Percentiles rank a stretch among this genome's conserved stretches.
These are phyloP conservation scores for Colletotrichum magnum DNA, from an alignment of 2,329 filamentous ascomycete genomes.

Conservation along the genomic window DNA sequence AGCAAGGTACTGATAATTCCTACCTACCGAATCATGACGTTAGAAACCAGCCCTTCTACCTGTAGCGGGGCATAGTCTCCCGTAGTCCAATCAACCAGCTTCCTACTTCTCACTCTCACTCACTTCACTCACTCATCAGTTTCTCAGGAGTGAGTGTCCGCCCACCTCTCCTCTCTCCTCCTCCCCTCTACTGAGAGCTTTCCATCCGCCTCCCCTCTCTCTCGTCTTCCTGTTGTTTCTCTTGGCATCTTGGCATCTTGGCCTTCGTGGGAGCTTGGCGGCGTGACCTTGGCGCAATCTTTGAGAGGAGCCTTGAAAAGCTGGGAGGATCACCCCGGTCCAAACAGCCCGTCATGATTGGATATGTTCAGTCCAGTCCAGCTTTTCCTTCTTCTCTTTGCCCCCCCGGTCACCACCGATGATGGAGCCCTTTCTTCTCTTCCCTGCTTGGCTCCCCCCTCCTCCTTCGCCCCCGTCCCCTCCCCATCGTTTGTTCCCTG, in stretches of 20 bases:
- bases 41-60: constrained; percentile 30
- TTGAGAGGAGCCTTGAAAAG: constrained; percentile 8
- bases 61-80: constrained; percentile 21
- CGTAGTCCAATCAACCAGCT: constrained; percentile 20
- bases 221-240: not conserved
- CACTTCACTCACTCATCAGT: not conserved
- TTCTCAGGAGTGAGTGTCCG: too few relatives aligned
- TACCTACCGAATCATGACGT: constrained; percentile 34
- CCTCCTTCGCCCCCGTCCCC: constrained; percentile 1
- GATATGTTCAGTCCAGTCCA: constrained; percentile 4
- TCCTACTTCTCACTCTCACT: not conserved
- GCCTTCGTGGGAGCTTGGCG: constrained; percentile 18
- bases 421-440: constrained; percentile 4
- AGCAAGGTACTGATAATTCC: too few relatives aligned
- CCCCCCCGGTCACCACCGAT: constrained; percentile 15
- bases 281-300: constrained; percentile 19
- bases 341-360: constrained; percentile 12
- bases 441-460: constrained; percentile 1
- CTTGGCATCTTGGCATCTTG: constrained; percentile 9
- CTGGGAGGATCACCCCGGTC: constrained; percentile 14
- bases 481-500: not conserved
- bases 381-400: not conserved
- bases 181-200: not conserved
- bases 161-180: not conserved
- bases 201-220: constrained; percentile 2